Percentiles rank a stretch among this genome's conserved stretches.
Evolutionary conservation across 768 basidiomycete species (phyloP).

Genomic region (Grammothele lineata): DNA sequence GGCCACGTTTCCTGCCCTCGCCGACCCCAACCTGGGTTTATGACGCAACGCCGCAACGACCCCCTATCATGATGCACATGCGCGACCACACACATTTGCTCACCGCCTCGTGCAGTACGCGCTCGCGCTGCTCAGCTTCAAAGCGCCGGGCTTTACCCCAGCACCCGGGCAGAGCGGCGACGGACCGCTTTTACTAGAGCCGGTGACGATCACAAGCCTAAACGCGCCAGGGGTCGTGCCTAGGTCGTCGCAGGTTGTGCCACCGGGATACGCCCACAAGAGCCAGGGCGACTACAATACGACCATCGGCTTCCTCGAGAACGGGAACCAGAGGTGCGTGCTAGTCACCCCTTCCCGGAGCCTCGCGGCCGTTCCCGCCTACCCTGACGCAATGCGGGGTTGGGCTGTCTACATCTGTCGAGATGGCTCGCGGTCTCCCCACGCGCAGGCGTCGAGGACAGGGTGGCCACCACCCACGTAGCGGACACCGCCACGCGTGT

Average conservation of each 20-base stretch:
- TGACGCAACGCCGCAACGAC: no score
- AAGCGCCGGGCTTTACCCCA: conserved; percentile 38
- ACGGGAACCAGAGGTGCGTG: conserved; percentile 47
- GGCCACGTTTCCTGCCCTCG: neutral
- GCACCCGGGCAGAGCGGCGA: conserved; percentile 13
- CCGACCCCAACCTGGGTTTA: no score
- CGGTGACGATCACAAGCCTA: conserved; percentile 36
- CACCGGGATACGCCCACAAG: conserved; percentile 46
- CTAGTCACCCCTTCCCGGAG: neutral
- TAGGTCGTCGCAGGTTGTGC: conserved; percentile 38
- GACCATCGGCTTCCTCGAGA: conserved; percentile 48
- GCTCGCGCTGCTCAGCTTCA: conserved; percentile 39
- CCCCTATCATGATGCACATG: no score
- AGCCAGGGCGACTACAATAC: conserved; percentile 46
- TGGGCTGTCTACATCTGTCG: no score
- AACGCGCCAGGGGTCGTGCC: conserved; percentile 36
- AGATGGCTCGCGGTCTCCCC: no score
- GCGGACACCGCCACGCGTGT: no score
- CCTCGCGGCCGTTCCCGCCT: neutral
- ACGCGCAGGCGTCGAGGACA: no score
- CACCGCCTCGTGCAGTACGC: conserved; percentile 36
- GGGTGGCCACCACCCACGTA: no score
- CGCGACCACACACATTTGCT: neutral
- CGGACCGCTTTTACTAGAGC: conserved; percentile 35
- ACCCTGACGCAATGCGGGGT: no score